These are phyloP conservation scores for Suhomyces kilbournensis DNA, from an alignment of 805 yeast species.

Conservation along the genomic window DNA sequence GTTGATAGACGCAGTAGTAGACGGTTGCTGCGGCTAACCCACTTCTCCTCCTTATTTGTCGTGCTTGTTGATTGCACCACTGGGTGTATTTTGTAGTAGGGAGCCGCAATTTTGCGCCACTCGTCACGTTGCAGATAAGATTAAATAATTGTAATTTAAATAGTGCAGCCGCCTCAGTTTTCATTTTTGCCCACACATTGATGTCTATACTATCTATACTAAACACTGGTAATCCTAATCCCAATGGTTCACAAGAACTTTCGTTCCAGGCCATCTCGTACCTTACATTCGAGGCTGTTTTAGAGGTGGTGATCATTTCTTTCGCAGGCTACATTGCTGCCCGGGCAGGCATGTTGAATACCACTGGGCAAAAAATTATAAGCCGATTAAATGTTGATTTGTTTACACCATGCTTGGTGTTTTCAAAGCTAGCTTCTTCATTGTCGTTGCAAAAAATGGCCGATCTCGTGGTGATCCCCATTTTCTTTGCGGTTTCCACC, in stretches of 20 bases:
- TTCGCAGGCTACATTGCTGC: conserved; percentile 86
- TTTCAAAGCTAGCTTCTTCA: conserved; percentile 68
- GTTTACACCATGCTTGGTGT: conserved; percentile 93
- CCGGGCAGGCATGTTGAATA: conserved; percentile 61
- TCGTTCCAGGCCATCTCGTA: conserved; percentile 49
- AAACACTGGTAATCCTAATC: not conserved
- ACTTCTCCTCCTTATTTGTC: not conserved
- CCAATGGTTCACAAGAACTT: conserved; percentile 12
- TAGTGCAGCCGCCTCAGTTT: not conserved
- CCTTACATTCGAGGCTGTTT: conserved; percentile 85
- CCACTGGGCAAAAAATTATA: conserved; percentile 72
- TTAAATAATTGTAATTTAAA: not conserved
- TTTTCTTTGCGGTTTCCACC: conserved; percentile 81
- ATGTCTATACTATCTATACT: not conserved
- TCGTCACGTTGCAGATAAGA: not conserved
- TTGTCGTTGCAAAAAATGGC: conserved; percentile 72
- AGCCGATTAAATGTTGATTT: conserved; percentile 81
- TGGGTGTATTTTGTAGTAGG: not conserved
- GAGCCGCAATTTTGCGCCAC: not conserved
- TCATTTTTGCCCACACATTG: not conserved
- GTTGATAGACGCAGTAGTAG: not conserved
- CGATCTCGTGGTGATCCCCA: conserved; percentile 81
- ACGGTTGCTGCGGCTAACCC: not conserved
- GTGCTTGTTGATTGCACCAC: no score
- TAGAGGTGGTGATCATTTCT: conserved; percentile 85